Evolutionary conservation across 208 protist species (phyloP).

Genomic region (Paratrypanosoma confusum): DNA sequence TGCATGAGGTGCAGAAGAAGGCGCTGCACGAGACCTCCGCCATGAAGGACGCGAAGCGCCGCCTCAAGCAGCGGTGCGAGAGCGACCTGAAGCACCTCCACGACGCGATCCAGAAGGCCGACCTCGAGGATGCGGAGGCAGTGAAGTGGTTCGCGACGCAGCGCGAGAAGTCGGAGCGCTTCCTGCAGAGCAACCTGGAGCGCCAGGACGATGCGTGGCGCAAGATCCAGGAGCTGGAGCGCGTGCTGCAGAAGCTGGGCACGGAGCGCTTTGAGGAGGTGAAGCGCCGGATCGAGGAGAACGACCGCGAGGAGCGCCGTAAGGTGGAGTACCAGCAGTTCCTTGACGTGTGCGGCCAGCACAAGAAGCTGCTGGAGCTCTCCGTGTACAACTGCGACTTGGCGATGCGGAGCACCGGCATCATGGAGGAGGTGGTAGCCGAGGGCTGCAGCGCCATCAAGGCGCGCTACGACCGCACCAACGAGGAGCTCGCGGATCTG

Average conservation of each 20-base stretch:
- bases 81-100: conserved; percentile 63
- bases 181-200: conserved; percentile 55
- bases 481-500: conserved; percentile 41
- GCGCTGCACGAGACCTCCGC: conserved; percentile 57
- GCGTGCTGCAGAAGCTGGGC: conserved; percentile 58
- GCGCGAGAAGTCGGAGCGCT: conserved; percentile 66
- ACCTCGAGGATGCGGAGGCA: conserved; percentile 69
- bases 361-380: conserved; percentile 72
- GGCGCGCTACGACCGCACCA: conserved; percentile 64
- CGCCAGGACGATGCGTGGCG: conserved; percentile 68
- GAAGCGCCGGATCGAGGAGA: conserved; percentile 78
- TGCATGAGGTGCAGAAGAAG: conserved; percentile 63
- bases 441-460: conserved; percentile 61
- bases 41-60: conserved; percentile 71
- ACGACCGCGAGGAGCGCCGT: conserved; percentile 65
- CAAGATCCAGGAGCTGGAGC: conserved; percentile 73
- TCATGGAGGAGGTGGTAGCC: conserved; percentile 62
- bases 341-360: conserved; percentile 61
- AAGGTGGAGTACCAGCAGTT: conserved; percentile 83
- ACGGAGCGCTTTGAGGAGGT: conserved; percentile 75
- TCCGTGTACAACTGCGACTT: conserved; percentile 76
- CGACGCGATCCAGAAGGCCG: conserved; percentile 67
- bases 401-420: conserved; percentile 42
- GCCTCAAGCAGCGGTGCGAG: conserved; percentile 67
- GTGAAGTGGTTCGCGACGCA: conserved; percentile 56